These are phyloP conservation scores for Stagonosporopsis chrysanthemi DNA, from an alignment of 2,329 filamentous ascomycete species.

Conservation along the genomic window DNA sequence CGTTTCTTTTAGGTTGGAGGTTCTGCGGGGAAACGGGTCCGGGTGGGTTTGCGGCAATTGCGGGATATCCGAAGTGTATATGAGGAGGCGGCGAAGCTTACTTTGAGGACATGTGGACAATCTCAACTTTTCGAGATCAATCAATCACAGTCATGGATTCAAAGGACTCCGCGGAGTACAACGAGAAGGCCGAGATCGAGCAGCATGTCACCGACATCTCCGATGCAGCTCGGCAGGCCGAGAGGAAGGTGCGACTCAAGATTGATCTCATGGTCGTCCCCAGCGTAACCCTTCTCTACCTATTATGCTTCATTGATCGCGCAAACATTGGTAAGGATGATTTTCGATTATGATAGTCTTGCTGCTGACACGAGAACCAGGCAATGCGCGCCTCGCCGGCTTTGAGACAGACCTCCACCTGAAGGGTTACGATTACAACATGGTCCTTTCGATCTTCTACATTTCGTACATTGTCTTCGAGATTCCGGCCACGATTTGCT, in stretches of 20 bases:
- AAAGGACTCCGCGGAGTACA: conserved; percentile 7
- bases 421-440: conserved; percentile 70
- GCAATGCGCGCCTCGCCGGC: conserved; percentile 71
- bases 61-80: not conserved
- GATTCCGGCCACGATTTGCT: conserved; percentile 69
- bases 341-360: not conserved
- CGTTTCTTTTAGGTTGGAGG: not conserved
- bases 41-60: not conserved
- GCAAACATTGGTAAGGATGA: conserved; percentile 68
- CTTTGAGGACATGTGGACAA: not conserved
- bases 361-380: conserved; percentile 46
- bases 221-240: conserved; percentile 61
- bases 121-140: not conserved
- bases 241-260: conserved; percentile 64
- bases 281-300: conserved; percentile 68
- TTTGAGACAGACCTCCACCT: conserved; percentile 67
- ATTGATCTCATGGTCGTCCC: conserved; percentile 70
- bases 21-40: not conserved
- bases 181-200: conserved; percentile 9
- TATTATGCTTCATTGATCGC: conserved; percentile 75
- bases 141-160: conserved; percentile 5
- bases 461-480: conserved; percentile 75
- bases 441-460: conserved; percentile 71
- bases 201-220: conserved; percentile 45
- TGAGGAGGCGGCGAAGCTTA: not conserved